Evolutionary conservation across 73 alveolate species (phyloP).

Genomic region (Paramecium pentaurelia): DNA sequence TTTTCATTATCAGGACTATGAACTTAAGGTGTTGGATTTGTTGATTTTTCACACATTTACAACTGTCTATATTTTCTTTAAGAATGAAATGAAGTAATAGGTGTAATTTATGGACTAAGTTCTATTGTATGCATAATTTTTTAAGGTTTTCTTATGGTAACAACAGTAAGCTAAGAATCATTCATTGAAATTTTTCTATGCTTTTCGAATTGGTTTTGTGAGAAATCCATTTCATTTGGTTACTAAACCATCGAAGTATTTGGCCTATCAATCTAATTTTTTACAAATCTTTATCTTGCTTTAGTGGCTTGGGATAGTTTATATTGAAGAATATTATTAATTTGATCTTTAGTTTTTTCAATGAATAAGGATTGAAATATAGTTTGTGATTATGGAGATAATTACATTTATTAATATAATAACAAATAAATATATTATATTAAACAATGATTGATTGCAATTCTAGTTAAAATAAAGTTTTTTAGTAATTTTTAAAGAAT

Average conservation of each 20-base stretch:
- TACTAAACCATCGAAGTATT: background rate
- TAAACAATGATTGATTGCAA: background rate
- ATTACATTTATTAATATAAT: background rate
- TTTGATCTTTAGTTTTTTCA: background rate
- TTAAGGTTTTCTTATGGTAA: background rate
- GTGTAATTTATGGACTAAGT: background rate
- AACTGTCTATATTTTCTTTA: background rate
- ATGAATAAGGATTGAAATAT: background rate
- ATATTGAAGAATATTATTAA: background rate
- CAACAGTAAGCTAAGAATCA: background rate
- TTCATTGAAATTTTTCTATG: constrained; percentile 8
- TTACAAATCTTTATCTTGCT: background rate
- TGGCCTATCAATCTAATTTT: background rate
- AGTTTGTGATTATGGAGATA: constrained; percentile 6
- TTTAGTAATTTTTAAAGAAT: too few relatives aligned
- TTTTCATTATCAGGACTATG: background rate
- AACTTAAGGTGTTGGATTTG: background rate
- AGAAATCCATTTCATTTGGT: background rate
- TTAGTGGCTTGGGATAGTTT: background rate
- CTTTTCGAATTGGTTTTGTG: background rate
- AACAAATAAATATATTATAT: background rate
- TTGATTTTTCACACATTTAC: background rate
- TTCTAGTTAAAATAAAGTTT: background rate
- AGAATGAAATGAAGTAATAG: background rate
- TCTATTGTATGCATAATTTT: background rate